phyloP scores from a whole-genome alignment of 257 asterid species.

The Fraxinus quadrangulata region DNA sequence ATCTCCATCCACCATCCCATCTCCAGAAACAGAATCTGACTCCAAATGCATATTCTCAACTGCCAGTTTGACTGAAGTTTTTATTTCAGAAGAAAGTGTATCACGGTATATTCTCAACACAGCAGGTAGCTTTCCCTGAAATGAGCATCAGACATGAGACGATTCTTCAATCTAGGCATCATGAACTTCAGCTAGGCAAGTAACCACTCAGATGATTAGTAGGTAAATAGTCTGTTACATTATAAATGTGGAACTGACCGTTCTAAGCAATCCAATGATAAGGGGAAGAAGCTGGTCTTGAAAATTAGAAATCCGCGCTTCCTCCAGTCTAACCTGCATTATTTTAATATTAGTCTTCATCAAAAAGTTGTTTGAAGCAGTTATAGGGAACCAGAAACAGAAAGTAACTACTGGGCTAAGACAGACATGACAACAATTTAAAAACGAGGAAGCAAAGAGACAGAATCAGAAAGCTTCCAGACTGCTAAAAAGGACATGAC shows the following conservation, averaged over 20 bases:
- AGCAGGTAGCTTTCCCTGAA: constrained; percentile 92
- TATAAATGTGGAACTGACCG: constrained; percentile 55
- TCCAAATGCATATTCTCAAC: constrained; percentile 81
- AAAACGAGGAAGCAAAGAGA: constrained; percentile 19
- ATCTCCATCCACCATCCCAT: constrained; percentile 70
- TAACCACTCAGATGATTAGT: constrained; percentile 1
- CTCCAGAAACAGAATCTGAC: constrained; percentile 74
- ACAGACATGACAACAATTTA: constrained; percentile 4
- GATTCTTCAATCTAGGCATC: constrained; percentile 18
- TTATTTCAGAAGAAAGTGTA: constrained; percentile 84
- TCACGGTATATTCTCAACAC: constrained; percentile 93
- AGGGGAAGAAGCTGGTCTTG: constrained; percentile 92
- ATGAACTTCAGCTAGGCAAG: constrained; percentile 7
- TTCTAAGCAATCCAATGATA: constrained; percentile 92
- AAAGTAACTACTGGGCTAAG: constrained; percentile 5
- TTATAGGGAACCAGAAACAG: constrained; percentile 15
- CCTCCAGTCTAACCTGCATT: constrained; percentile 75
- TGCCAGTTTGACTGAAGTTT: constrained; percentile 76
- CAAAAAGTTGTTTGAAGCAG: neutral
- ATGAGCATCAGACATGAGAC: constrained; percentile 28
- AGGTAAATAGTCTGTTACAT: constrained; percentile 14
- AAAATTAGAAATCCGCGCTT: constrained; percentile 70
- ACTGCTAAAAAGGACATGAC: neutral
- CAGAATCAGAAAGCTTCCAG: neutral
- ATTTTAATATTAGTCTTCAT: constrained; percentile 26